phyloP scores from a whole-genome alignment of 495 filamentous ascomycete genomes.

The Thermochaetoides thermophila region DNA sequence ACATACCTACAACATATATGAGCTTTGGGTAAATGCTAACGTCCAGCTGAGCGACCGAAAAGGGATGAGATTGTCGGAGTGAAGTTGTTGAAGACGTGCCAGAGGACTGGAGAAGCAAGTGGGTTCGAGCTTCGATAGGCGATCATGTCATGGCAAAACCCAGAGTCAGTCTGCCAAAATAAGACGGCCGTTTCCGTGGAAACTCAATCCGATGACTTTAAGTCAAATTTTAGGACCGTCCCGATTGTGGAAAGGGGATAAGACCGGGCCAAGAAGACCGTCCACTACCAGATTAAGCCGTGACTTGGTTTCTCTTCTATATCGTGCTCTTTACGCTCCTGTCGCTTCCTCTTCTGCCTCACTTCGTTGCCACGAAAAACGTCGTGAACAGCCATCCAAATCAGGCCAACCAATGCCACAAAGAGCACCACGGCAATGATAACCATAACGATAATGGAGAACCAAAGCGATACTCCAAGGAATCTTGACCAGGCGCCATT shows the following conservation, averaged over 20 bases:
- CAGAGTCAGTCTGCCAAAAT: too few relatives aligned
- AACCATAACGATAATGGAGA: conserved; percentile 14
- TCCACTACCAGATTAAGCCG: conserved; percentile 16
- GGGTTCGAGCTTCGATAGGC: too few relatives aligned
- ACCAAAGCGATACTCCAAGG: conserved; percentile 12
- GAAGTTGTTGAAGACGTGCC: too few relatives aligned
- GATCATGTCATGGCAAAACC: too few relatives aligned
- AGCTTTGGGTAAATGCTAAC: too few relatives aligned
- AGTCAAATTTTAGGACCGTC: not conserved
- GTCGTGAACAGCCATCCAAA: conserved; percentile 11
- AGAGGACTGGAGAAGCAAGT: too few relatives aligned
- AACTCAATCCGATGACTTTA: too few relatives aligned
- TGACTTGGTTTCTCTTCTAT: conserved; percentile 11
- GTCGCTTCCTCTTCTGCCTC: conserved; percentile 11
- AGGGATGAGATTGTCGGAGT: too few relatives aligned
- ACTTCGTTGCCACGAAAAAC: conserved; percentile 7
- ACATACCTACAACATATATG: too few relatives aligned
- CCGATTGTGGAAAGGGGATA: not conserved
- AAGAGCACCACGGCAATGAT: conserved; percentile 10
- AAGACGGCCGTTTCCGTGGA: too few relatives aligned
- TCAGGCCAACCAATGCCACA: conserved; percentile 3
- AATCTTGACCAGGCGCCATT: conserved; percentile 8
- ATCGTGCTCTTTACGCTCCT: conserved; percentile 1
- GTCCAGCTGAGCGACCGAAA: too few relatives aligned
- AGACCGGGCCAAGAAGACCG: not conserved